Conservation (phyloP, 1,139 yeast genomes). For the Geotrichum australiense region DNA sequence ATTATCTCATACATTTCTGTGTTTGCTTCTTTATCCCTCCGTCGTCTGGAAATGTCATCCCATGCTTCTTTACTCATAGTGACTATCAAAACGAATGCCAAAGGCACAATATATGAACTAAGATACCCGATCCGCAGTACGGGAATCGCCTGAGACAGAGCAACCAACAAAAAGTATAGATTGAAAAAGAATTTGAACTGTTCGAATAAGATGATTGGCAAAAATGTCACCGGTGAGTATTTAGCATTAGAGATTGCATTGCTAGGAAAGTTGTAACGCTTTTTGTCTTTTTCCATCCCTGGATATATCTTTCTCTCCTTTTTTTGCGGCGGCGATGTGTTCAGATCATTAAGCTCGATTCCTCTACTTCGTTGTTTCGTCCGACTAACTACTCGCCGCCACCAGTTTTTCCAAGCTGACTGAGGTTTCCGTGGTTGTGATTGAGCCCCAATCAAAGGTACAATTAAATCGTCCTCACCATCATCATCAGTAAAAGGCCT, state of each 20-base stretch:
- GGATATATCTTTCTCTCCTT: slow-evolving; percentile 4
- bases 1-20: slow-evolving; percentile 73
- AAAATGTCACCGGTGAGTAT: slow-evolving; percentile 79
- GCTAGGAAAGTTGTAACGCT: slow-evolving; percentile 45
- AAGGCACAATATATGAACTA: slow-evolving; percentile 87
- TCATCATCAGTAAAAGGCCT: slow-evolving; percentile 1
- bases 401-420: too few species aligned
- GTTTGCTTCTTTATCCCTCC: slow-evolving; percentile 86
- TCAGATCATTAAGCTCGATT: too few species aligned
- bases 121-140: slow-evolving; percentile 87
- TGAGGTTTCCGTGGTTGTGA: too few species aligned
- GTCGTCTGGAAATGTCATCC: slow-evolving; percentile 85
- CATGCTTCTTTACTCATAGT: slow-evolving; percentile 95
- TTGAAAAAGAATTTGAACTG: slow-evolving; percentile 97
- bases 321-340: too few species aligned
- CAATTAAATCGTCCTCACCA: slow-evolving; percentile 1
- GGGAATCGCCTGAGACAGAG: slow-evolving; percentile 90
- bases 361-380: too few species aligned
- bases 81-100: slow-evolving; percentile 83
- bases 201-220: slow-evolving; percentile 84
- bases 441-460: slow-evolving; percentile 4
- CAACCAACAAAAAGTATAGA: slow-evolving; percentile 83
- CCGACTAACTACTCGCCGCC: too few species aligned
- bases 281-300: too few species aligned
- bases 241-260: slow-evolving; percentile 93